Percentiles rank a stretch among this genome's conserved stretches.
Conservation (phyloP, 495 filamentous ascomycete species). For the Polyplosphaeria fusca region DNA sequence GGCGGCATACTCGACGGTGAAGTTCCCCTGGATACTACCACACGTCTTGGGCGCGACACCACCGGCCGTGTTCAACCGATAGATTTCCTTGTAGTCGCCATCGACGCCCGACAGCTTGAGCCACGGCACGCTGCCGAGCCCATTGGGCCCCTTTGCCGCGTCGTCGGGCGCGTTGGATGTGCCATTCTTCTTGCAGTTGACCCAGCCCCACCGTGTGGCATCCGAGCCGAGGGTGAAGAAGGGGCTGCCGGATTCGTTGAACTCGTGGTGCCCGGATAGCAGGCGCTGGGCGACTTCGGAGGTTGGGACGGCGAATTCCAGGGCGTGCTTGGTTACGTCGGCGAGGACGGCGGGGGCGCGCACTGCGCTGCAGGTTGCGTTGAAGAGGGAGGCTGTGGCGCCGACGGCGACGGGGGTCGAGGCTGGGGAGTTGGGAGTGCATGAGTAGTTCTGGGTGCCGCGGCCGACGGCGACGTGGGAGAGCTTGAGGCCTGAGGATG, state of each 20-base stretch:
- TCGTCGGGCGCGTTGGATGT: constrained; percentile 56
- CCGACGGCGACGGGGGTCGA: constrained; percentile 60
- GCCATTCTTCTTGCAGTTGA: constrained; percentile 55
- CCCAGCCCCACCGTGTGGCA: constrained; percentile 51
- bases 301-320: constrained; percentile 50
- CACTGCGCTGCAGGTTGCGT: constrained; percentile 75
- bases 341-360: constrained; percentile 63
- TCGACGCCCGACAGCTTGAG: constrained; percentile 49
- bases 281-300: constrained; percentile 48
- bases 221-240: constrained; percentile 74
- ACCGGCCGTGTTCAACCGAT: constrained; percentile 81
- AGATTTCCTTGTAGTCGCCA: constrained; percentile 66
- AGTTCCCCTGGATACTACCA: constrained; percentile 55
- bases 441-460: constrained; percentile 92
- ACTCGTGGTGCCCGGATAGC: constrained; percentile 78
- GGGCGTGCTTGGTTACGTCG: constrained; percentile 48
- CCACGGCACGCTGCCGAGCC: constrained; percentile 69
- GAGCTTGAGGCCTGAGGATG: constrained; percentile 55
- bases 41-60: constrained; percentile 77
- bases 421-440: constrained; percentile 56
- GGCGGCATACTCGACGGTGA: constrained; percentile 77
- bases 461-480: constrained; percentile 81
- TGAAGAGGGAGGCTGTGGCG: constrained; percentile 82
- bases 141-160: constrained; percentile 53
- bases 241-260: constrained; percentile 61